These are phyloP conservation scores for Tricholoma terreum DNA, from an alignment of 768 basidiomycete genomes.

Conservation along the genomic window DNA sequence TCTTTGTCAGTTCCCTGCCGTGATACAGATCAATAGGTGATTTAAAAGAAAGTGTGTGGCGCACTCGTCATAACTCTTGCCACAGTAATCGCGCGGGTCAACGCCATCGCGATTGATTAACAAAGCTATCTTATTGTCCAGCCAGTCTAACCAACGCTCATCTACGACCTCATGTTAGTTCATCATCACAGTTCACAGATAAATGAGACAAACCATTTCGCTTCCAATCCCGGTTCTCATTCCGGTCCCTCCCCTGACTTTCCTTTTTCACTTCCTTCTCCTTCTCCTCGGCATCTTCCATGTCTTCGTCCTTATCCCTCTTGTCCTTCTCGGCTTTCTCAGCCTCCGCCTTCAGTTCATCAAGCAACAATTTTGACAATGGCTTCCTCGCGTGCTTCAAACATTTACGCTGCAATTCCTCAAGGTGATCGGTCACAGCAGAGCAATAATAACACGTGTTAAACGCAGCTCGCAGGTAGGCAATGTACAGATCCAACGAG, in stretches of 20 bases:
- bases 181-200: conserved; percentile 4
- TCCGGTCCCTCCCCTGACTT: conserved; percentile 11
- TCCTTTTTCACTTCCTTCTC: conserved; percentile 33
- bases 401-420: conserved; percentile 95
- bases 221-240: conserved; percentile 44
- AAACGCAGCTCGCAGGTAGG: conserved; percentile 89
- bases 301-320: conserved; percentile 40
- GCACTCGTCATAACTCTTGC: conserved; percentile 87
- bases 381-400: conserved; percentile 86
- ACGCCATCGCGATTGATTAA: conserved; percentile 75
- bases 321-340: conserved; percentile 50
- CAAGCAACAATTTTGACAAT: conserved; percentile 55
- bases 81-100: conserved; percentile 86
- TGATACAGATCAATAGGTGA: conserved; percentile 6
- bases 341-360: conserved; percentile 57
- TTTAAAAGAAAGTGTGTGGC: conserved; percentile 12
- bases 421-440: conserved; percentile 86
- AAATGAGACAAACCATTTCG: conserved; percentile 52
- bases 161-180: conserved; percentile 42
- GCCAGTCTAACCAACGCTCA: conserved; percentile 85
- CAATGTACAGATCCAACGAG: conserved; percentile 88
- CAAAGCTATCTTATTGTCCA: conserved; percentile 83
- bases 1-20: conserved; percentile 74
- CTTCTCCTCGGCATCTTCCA: conserved; percentile 31
- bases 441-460: conserved; percentile 98